Evolutionary conservation across 805 yeast genomes (phyloP).

Genomic region (Starmerella roubikii): DNA sequence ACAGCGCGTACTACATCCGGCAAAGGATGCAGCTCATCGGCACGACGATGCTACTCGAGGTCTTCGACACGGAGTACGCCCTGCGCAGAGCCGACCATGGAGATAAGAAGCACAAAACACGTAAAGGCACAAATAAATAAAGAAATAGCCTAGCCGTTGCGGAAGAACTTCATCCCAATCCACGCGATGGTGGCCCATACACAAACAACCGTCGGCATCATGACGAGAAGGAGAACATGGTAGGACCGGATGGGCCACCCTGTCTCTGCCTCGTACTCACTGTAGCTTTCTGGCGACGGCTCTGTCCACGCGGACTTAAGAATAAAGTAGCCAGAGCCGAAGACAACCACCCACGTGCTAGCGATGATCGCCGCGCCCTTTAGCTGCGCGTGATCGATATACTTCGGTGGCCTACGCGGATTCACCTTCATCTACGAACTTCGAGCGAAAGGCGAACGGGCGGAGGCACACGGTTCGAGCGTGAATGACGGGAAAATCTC

Average conservation of each 20-base stretch:
- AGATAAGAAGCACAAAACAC: too few species aligned
- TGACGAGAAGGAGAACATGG: constrained; percentile 26
- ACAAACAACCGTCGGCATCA: constrained; percentile 35
- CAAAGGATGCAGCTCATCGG: too few species aligned
- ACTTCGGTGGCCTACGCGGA: constrained; percentile 16
- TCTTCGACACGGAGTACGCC: too few species aligned
- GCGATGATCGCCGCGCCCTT: constrained; percentile 9
- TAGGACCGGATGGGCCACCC: constrained; percentile 32
- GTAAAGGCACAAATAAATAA: neutral
- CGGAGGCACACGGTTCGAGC: too few species aligned
- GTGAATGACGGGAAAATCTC: too few species aligned
- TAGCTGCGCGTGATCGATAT: constrained; percentile 5
- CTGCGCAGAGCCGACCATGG: too few species aligned
- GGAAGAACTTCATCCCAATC: constrained; percentile 67
- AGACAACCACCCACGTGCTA: constrained; percentile 13
- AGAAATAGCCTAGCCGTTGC: constrained; percentile 40
- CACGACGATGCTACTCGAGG: too few species aligned
- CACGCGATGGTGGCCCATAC: constrained; percentile 63
- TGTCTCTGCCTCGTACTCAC: constrained; percentile 18
- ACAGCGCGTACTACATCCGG: too few species aligned
- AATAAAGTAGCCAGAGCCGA: constrained; percentile 1
- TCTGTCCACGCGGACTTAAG: constrained; percentile 1
- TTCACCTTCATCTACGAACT: constrained; percentile 12
- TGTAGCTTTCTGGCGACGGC: constrained; percentile 3
- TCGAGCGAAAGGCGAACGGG: too few species aligned